These are phyloP conservation scores for Euphorbia peplus DNA, from an alignment of 345 rosid species.

Conservation along the genomic window DNA sequence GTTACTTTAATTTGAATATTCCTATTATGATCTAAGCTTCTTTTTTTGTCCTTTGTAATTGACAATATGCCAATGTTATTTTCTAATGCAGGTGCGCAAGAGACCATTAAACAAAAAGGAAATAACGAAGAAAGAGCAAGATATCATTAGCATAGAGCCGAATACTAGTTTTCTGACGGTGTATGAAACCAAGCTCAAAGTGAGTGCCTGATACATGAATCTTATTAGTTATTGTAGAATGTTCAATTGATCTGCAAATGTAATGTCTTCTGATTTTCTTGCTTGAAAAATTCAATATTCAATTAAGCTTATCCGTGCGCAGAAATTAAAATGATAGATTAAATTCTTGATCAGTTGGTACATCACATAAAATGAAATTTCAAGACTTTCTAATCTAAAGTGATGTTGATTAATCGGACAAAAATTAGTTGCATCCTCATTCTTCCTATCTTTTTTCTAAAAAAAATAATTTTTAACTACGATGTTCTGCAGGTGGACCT, in stretches of 20 bases:
- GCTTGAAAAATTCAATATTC: not conserved
- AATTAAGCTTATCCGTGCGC: not conserved
- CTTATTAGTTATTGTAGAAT: not conserved
- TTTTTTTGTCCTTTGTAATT: not conserved
- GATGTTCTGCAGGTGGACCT: slow-evolving; percentile 48
- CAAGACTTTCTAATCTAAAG: not conserved
- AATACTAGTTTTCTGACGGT: slow-evolving; percentile 41
- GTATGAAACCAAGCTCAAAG: slow-evolving; percentile 60
- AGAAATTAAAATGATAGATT: not conserved
- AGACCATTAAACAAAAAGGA: slow-evolving; percentile 58
- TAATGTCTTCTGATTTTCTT: not conserved
- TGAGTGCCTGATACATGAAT: slow-evolving; percentile 12
- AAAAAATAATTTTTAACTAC: not conserved
- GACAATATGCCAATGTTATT: not conserved
- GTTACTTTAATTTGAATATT: not conserved
- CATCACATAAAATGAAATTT: not conserved
- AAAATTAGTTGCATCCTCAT: too few relatives aligned
- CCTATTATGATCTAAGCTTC: not conserved
- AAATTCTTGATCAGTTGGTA: not conserved
- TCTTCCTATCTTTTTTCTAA: not conserved
- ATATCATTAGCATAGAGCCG: slow-evolving; percentile 44
- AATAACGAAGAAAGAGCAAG: slow-evolving; percentile 50
- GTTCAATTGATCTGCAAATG: not conserved
- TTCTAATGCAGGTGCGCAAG: slow-evolving; percentile 53
- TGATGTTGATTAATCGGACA: not conserved